These are phyloP conservation scores for Chytridium lagenaria DNA, from an alignment of 371 early-diverging fungal species.

Conservation along the genomic window DNA sequence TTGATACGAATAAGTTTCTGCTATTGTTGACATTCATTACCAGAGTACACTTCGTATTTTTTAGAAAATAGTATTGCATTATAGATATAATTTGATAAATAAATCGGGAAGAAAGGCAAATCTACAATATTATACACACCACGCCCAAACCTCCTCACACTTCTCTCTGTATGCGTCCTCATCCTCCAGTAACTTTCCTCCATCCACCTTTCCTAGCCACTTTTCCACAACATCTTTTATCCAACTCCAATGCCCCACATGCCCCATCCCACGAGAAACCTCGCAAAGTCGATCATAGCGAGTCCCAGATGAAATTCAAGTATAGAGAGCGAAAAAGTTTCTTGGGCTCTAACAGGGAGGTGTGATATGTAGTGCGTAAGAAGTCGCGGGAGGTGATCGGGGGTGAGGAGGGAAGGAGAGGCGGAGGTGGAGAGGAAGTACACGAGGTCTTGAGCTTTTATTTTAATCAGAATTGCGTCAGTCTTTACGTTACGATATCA, in stretches of 20 bases:
- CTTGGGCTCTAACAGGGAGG: background rate
- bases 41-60: no score
- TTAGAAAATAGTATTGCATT: no score
- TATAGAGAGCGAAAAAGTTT: background rate
- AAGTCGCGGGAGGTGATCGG: background rate
- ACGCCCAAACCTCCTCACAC: background rate
- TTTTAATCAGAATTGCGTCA: no score
- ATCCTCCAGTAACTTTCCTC: background rate
- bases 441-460: constrained; percentile 6
- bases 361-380: background rate
- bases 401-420: background rate
- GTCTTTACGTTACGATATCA: no score
- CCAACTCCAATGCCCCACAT: constrained; percentile 11
- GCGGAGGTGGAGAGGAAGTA: constrained; percentile 8
- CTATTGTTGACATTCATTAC: no score
- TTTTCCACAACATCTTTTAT: background rate
- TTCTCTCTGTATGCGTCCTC: constrained; percentile 1
- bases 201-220: constrained; percentile 5
- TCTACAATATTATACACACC: no score
- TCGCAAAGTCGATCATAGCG: constrained; percentile 8
- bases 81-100: no score
- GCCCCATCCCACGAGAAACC: constrained; percentile 17
- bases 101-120: no score
- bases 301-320: background rate
- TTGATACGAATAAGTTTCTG: no score